These are phyloP conservation scores for Sambucus nigra DNA, from an alignment of 129 eudicot genomes.

Conservation along the genomic window DNA sequence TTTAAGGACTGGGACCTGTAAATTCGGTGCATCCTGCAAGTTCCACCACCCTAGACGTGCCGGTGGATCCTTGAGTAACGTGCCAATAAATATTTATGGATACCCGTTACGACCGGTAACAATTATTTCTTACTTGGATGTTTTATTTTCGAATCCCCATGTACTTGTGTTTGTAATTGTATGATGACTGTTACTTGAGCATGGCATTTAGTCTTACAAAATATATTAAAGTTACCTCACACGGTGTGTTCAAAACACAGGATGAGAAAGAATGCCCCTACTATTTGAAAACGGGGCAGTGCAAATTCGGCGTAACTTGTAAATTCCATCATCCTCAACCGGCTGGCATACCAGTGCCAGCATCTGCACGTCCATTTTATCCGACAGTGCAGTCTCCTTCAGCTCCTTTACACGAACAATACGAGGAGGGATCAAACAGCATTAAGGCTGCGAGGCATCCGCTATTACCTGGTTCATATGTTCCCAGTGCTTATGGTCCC, in stretches of 20 bases:
- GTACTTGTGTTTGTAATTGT: too few species aligned
- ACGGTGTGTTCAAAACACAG: conserved; percentile 30
- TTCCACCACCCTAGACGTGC: conserved; percentile 87
- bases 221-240: too few species aligned
- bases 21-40: conserved; percentile 90
- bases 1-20: conserved; percentile 88
- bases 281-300: conserved; percentile 98
- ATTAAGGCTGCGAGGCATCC: conserved; percentile 78
- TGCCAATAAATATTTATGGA: conserved; percentile 70
- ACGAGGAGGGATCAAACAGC: conserved; percentile 32
- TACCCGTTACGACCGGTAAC: conserved; percentile 83
- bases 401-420: conserved; percentile 56
- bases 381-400: conserved; percentile 87
- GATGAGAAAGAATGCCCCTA: conserved; percentile 97
- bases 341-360: conserved; percentile 51
- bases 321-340: conserved; percentile 97
- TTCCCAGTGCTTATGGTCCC: conserved; percentile 83
- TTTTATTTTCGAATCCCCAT: background rate
- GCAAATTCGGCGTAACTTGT: conserved; percentile 95
- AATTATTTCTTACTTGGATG: conserved; percentile 2
- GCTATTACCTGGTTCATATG: conserved; percentile 69
- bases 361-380: conserved; percentile 90
- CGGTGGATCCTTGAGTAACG: conserved; percentile 75
- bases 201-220: conserved; percentile 14
- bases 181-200: conserved; percentile 9